A percentile compares a stretch with the other conserved stretches of the same genome.
phyloP scores from a whole-genome alignment of 352 stramenopile species.

The Globisporangium mamillatum region DNA sequence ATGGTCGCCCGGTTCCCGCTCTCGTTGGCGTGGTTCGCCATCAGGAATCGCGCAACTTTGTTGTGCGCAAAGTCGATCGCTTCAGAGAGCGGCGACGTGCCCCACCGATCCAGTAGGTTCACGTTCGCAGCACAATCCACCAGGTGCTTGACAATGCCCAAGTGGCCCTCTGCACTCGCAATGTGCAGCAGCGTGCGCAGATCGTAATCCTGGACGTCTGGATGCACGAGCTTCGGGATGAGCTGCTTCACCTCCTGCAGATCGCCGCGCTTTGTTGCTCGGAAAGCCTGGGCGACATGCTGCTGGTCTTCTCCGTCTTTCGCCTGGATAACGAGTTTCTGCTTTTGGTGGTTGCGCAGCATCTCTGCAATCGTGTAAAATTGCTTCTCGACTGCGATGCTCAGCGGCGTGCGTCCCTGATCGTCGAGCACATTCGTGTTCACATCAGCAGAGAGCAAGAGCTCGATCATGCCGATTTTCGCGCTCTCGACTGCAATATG shows the following conservation, averaged over 20 bases:
- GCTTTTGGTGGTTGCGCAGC: slow-evolving; percentile 57
- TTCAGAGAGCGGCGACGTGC: slow-evolving; percentile 68
- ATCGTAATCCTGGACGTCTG: slow-evolving; percentile 76
- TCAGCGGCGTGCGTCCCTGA: slow-evolving; percentile 57
- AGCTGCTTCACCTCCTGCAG: slow-evolving; percentile 43
- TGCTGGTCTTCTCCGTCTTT: slow-evolving; percentile 37
- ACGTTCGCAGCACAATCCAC: slow-evolving; percentile 71
- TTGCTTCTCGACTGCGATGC: slow-evolving; percentile 61
- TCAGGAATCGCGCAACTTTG: slow-evolving; percentile 61
- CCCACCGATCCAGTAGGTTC: slow-evolving; percentile 78
- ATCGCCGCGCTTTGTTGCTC: slow-evolving; percentile 50
- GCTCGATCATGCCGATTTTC: slow-evolving; percentile 69
- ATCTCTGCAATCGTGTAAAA: slow-evolving; percentile 56
- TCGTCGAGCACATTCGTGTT: slow-evolving; percentile 54
- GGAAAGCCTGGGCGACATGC: slow-evolving; percentile 53
- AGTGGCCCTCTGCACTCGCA: slow-evolving; percentile 62
- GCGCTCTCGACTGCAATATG: slow-evolving; percentile 73
- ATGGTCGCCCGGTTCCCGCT: slow-evolving; percentile 56
- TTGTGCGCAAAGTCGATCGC: slow-evolving; percentile 81
- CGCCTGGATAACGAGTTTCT: slow-evolving; percentile 32
- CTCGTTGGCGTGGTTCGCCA: slow-evolving; percentile 59
- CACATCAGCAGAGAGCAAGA: slow-evolving; percentile 72
- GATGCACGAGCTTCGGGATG: slow-evolving; percentile 54
- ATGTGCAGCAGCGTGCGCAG: slow-evolving; percentile 70
- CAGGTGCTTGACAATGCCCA: slow-evolving; percentile 57